phyloP scores from a whole-genome alignment of 2,329 filamentous ascomycete species.

The Fusarium lyarnte region DNA sequence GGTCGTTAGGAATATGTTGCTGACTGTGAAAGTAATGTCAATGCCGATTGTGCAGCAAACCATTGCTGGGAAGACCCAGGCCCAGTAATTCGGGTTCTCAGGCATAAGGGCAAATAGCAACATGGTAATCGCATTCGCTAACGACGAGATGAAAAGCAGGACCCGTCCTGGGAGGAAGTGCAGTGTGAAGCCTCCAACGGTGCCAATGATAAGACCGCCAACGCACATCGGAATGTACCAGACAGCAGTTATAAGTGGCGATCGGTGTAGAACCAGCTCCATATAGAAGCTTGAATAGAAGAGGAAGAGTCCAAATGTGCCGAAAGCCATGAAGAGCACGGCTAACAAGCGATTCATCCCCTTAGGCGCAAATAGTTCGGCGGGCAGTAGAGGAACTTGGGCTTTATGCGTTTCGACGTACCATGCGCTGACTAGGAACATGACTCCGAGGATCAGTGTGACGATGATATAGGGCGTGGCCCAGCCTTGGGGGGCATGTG shows the following conservation, averaged over 20 bases:
- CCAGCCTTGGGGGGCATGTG: slow-evolving; percentile 71
- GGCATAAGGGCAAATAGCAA: slow-evolving; percentile 68
- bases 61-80: slow-evolving; percentile 70
- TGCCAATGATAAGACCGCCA: slow-evolving; percentile 66
- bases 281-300: slow-evolving; percentile 74
- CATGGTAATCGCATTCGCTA: slow-evolving; percentile 60
- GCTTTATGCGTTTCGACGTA: slow-evolving; percentile 73
- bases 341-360: slow-evolving; percentile 67
- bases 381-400: slow-evolving; percentile 68
- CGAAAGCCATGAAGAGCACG: slow-evolving; percentile 59
- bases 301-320: slow-evolving; percentile 70
- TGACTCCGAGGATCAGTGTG: slow-evolving; percentile 65
- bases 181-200: slow-evolving; percentile 63
- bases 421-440: slow-evolving; percentile 61
- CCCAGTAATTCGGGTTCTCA: slow-evolving; percentile 66
- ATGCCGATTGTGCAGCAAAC: slow-evolving; percentile 70
- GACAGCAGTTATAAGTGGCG: slow-evolving; percentile 64
- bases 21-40: slow-evolving; percentile 72
- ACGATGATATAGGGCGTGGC: slow-evolving; percentile 71
- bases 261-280: slow-evolving; percentile 60
- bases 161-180: slow-evolving; percentile 64
- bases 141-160: slow-evolving; percentile 61
- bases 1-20: slow-evolving; percentile 75
- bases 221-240: slow-evolving; percentile 68
- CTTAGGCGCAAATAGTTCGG: slow-evolving; percentile 65